Conservation (phyloP, 2,329 filamentous ascomycete species). For the Pseudogymnoascus sp. region DNA sequence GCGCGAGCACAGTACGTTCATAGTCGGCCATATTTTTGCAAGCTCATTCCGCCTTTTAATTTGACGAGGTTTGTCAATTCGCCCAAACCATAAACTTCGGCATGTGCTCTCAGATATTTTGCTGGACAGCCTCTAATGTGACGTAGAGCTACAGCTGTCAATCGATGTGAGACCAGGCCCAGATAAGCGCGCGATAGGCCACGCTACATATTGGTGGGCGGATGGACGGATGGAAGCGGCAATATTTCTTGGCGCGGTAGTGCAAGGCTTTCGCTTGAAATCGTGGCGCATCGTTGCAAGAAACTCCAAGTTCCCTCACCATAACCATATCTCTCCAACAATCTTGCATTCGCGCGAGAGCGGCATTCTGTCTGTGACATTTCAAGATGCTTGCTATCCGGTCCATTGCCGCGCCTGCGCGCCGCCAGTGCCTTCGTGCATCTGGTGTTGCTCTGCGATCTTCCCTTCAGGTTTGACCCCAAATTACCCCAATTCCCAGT, state of each 20-base stretch:
- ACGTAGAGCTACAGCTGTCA: constrained; percentile 7
- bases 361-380: constrained; percentile 15
- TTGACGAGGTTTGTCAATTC: neutral
- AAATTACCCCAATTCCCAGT: neutral
- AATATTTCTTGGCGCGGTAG: constrained; percentile 8
- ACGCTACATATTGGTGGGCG: neutral
- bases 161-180: neutral
- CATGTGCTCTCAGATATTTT: neutral
- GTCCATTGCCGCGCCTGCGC: constrained; percentile 65
- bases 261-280: constrained; percentile 5
- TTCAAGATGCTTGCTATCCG: constrained; percentile 75
- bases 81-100: neutral
- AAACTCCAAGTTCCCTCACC: neutral
- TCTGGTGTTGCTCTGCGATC: constrained; percentile 34
- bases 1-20: constrained; percentile 71
- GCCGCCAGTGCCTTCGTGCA: constrained; percentile 69
- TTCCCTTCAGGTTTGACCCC: neutral
- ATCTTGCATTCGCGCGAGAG: constrained; percentile 10
- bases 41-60: neutral
- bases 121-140: neutral
- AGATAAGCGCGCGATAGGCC: constrained; percentile 8
- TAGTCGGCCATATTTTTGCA: constrained; percentile 51
- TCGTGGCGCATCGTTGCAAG: constrained; percentile 6
- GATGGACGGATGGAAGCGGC: constrained; percentile 8
- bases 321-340: neutral